Evolutionary conservation across 2,329 filamentous ascomycete genomes (phyloP).

Genomic region (Penicillium hesseltinei): DNA sequence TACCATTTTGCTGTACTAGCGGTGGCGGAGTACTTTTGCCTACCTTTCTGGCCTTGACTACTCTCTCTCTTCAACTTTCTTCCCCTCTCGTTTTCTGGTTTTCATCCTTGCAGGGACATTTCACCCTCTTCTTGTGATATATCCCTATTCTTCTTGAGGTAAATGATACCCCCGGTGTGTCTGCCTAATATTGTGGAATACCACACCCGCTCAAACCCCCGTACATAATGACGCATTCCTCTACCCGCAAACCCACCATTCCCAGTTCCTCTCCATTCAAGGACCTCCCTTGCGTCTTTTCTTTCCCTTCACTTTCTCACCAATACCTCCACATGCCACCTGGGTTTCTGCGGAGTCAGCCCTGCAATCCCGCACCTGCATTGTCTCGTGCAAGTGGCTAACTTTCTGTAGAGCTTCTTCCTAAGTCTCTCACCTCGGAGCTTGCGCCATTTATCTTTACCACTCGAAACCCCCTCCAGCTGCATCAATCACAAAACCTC

Average conservation of each 20-base stretch:
- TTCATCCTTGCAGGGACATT: neutral
- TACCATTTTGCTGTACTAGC: constrained; percentile 20
- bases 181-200: constrained; percentile 10
- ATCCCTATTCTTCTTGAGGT: neutral
- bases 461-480: neutral
- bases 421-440: neutral
- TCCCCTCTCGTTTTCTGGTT: constrained; percentile 2
- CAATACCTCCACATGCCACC: constrained; percentile 27
- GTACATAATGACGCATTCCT: constrained; percentile 40
- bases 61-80: constrained; percentile 7
- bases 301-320: constrained; percentile 5
- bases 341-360: constrained; percentile 20
- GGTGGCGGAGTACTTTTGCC: constrained; percentile 27
- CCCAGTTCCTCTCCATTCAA: constrained; percentile 18
- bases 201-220: constrained; percentile 20
- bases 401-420: constrained; percentile 20
- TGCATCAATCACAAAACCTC: neutral
- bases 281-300: constrained; percentile 21
- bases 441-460: neutral
- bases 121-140: neutral
- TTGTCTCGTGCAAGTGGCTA: constrained; percentile 16
- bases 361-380: constrained; percentile 10
- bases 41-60: constrained; percentile 9
- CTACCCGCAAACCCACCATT: constrained; percentile 23
- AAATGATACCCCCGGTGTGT: neutral